Base-by-base conservation (phyloP, 495 filamentous ascomycete genomes). In the Parachaetomium inaequale region DNA sequence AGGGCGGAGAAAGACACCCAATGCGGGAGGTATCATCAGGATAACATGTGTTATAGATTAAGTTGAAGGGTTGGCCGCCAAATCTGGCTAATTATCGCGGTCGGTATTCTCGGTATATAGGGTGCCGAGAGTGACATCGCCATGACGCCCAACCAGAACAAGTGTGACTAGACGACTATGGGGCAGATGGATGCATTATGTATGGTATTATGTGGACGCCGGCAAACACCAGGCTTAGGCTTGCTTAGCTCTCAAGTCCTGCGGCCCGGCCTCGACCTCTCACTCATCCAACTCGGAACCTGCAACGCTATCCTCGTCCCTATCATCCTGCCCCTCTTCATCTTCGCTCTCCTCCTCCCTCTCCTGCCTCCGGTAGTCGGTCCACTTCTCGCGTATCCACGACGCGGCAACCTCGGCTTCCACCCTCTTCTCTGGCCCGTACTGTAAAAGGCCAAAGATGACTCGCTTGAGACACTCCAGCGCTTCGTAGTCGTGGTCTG, bases 61-160 rank as follows among this genome's bases (percentile, higher is more conserved):
- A 53, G 50, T 34, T 3, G 17, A 19, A 7, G 5, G 7, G 6
- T 36, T 14, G 28, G 17, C 50, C 5, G 17, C 50, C 28, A 4
- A 21, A 36, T 19, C 15, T 31, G 50, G 50, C 28, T 34, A 53
- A 53, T 53, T 53, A 53, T n/a, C 21, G 17, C 50, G 50, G 50
- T 19, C 50, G 50, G 50, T 53, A 53, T 53, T 53, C n/a, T 51
- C 49, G 49, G 49, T 32, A 51, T 2, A 51, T 51, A 15, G 4
- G 4, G 2, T n/a, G 21, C 49, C 49, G 49, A 51, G 12, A 51
- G n/a, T 10, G 10, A 53, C 28, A 21, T 28, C 8, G 17, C 26
- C 2, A n/a, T 31, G 45, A 26, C 5, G n/a, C 36, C 36, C 12
- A 15, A 17, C 5, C 5, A 26, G 47, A 31, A 31, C 26, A 17